Conservation (phyloP, 1,139 yeast species). For the Entelexis sorbosivorans region DNA sequence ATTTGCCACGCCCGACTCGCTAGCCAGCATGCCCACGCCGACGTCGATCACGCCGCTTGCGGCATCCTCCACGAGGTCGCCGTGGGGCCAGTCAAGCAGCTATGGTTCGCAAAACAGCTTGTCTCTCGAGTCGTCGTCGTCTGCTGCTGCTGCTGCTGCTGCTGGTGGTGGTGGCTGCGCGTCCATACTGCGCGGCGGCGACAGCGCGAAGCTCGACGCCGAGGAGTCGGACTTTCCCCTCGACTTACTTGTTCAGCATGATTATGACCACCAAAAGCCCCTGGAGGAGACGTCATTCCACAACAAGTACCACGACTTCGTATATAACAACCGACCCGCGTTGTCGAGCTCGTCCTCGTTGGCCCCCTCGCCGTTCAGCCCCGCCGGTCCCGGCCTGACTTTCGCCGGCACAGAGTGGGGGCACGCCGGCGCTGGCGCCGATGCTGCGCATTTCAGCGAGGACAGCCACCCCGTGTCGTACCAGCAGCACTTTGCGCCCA, state of each 20-base stretch:
- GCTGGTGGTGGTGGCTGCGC: too few species aligned
- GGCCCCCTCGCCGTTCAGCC: background rate
- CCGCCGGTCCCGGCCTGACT: background rate
- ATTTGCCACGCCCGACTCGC: background rate
- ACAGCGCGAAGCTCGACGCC: background rate
- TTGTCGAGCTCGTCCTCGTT: background rate
- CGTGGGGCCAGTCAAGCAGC: background rate
- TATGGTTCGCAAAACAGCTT: background rate
- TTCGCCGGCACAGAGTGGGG: background rate
- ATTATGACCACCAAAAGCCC: constrained; percentile 1
- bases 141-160: background rate
- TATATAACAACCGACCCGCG: constrained; percentile 16
- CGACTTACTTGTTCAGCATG: constrained; percentile 9
- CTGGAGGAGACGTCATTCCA: constrained; percentile 5
- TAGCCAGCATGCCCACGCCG: background rate
- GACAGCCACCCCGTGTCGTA: background rate
- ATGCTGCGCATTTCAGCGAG: background rate
- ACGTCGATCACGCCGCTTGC: background rate
- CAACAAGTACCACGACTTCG: constrained; percentile 12
- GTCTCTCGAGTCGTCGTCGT: background rate
- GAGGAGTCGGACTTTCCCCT: constrained; percentile 14
- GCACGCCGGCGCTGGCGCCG: background rate
- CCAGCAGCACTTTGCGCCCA: background rate
- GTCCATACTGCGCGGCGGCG: too few species aligned
- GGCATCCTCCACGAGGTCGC: background rate